These are phyloP conservation scores for Colletotrichum gloeosporioides DNA, from an alignment of 2,329 filamentous ascomycete species.

Conservation along the genomic window DNA sequence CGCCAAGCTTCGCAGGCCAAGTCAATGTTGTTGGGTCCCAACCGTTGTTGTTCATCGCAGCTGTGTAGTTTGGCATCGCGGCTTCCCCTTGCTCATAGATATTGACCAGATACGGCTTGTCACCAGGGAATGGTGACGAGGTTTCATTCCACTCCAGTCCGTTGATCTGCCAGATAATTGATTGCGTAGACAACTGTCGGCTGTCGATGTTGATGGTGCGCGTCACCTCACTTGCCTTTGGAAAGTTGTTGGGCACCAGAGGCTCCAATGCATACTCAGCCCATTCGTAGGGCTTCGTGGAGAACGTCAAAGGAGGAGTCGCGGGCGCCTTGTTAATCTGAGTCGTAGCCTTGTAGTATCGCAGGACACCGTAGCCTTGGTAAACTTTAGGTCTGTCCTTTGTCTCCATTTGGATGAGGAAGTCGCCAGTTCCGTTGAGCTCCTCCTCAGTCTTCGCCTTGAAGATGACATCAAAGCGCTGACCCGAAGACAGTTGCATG, in stretches of 20 bases:
- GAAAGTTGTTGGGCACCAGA: slow-evolving; percentile 35
- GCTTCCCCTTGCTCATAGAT: slow-evolving; percentile 51
- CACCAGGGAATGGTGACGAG: background rate
- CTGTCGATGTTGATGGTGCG: slow-evolving; percentile 50
- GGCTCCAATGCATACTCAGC: slow-evolving; percentile 53
- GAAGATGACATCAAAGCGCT: slow-evolving; percentile 65
- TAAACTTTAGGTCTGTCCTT: slow-evolving; percentile 51
- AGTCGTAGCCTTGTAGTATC: slow-evolving; percentile 34
- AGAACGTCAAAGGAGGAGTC: slow-evolving; percentile 33
- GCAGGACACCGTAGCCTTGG: slow-evolving; percentile 54
- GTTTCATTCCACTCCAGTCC: slow-evolving; percentile 50
- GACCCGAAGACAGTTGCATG: slow-evolving; percentile 62
- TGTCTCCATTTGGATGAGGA: slow-evolving; percentile 54
- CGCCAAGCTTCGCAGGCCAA: slow-evolving; percentile 60
- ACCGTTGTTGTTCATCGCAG: slow-evolving; percentile 53
- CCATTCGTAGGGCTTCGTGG: slow-evolving; percentile 41
- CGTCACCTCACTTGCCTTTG: slow-evolving; percentile 51
- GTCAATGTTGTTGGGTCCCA: slow-evolving; percentile 57
- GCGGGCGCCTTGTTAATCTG: slow-evolving; percentile 12
- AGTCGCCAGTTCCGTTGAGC: slow-evolving; percentile 40
- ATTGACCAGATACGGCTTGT: slow-evolving; percentile 53
- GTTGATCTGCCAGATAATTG: slow-evolving; percentile 34
- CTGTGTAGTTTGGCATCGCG: slow-evolving; percentile 56
- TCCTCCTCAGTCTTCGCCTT: slow-evolving; percentile 54
- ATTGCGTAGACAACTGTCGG: background rate